Percentiles rank a stretch among this genome's conserved stretches.
Evolutionary conservation across 768 basidiomycete genomes (phyloP).

Genomic region (Coprinellus micaceus): DNA sequence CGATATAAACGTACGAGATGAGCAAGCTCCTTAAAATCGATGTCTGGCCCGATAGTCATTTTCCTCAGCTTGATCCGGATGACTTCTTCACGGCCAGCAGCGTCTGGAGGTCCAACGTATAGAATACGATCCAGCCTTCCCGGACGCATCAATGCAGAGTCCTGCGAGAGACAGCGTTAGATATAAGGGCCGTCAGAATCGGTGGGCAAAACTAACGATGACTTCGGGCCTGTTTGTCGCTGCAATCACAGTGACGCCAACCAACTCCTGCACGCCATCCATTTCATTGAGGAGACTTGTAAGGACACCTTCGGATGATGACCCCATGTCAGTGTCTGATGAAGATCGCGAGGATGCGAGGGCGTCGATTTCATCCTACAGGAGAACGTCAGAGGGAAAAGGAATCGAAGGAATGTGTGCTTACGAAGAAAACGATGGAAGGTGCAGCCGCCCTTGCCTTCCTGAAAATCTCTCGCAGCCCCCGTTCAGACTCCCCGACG

Average conservation of each 20-base stretch:
- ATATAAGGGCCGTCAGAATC: background rate
- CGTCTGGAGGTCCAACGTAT: slow-evolving; percentile 91
- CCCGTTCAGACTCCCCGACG: slow-evolving; percentile 95
- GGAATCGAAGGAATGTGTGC: slow-evolving; percentile 25
- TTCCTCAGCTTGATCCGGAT: slow-evolving; percentile 68
- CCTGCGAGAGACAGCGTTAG: slow-evolving; percentile 44
- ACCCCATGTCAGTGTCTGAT: slow-evolving; percentile 49
- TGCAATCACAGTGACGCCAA: slow-evolving; percentile 92
- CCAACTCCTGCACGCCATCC: slow-evolving; percentile 94
- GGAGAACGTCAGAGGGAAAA: slow-evolving; percentile 1
- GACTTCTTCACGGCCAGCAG: slow-evolving; percentile 77
- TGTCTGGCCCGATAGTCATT: slow-evolving; percentile 76
- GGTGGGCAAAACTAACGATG: slow-evolving; percentile 43
- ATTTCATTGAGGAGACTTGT: slow-evolving; percentile 95
- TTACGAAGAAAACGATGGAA: slow-evolving; percentile 93
- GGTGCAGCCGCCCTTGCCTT: slow-evolving; percentile 94
- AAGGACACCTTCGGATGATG: slow-evolving; percentile 82
- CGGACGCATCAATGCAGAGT: slow-evolving; percentile 91
- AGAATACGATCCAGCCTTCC: slow-evolving; percentile 92
- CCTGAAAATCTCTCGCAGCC: slow-evolving; percentile 90
- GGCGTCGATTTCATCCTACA: slow-evolving; percentile 95
- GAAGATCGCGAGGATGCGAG: slow-evolving; percentile 75
- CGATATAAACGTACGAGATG: slow-evolving; percentile 47
- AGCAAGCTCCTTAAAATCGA: slow-evolving; percentile 69
- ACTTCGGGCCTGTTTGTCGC: slow-evolving; percentile 95